Evolutionary conservation across 768 basidiomycete genomes (phyloP), one percentile per base, ranked within the genome.

Genomic region (Cyclocybe cylindracea): DNA sequence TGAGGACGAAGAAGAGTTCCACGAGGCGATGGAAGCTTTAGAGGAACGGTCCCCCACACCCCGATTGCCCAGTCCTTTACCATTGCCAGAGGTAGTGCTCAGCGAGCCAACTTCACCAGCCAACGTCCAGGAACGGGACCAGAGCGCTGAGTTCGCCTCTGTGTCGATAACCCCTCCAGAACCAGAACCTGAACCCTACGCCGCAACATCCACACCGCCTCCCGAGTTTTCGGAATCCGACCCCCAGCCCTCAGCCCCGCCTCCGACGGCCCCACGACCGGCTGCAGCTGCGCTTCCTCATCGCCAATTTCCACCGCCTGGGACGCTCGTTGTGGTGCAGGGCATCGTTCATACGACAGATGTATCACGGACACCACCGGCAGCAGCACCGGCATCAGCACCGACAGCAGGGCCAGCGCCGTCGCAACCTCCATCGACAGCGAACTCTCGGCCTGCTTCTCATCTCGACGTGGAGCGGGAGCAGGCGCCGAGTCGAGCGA

Each of bases 321-420:
- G 89, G 10, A 89, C 89, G 2, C 77, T 91, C 3, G 89, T 91
- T 19, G 87, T 91, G 34, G 89, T 91, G 0, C 89, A 91, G 67
- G 89, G 89, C 44, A 87, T 90, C 37, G 88, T 90, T 1, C 87
- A 90, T 55, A 89, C 88, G 0, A 85, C 85, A 3, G 87, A 89
- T 66, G 77, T 80, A 24, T 76, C 83, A 1, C 73, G 76, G 16
- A 50, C 67, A 34, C 24, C 24, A 50, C 40, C 35, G 43, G 11
- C 24, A 39, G 34, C 35, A 36, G 35, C 40, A n/a, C 19, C 7
- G 35, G 24, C 40, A 14, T n/a, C 29, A 38, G 46, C 13, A 37
- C 5, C 16, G 46, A 50, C 29, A 41, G 45, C 39, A 24, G 24
- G 24, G 31, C 24, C 37, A 49, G 43, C n/a, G 41, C 39, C 36